phyloP scores from a whole-genome alignment of 1,284 basidiomycete species.

The Boletus mariae region DNA sequence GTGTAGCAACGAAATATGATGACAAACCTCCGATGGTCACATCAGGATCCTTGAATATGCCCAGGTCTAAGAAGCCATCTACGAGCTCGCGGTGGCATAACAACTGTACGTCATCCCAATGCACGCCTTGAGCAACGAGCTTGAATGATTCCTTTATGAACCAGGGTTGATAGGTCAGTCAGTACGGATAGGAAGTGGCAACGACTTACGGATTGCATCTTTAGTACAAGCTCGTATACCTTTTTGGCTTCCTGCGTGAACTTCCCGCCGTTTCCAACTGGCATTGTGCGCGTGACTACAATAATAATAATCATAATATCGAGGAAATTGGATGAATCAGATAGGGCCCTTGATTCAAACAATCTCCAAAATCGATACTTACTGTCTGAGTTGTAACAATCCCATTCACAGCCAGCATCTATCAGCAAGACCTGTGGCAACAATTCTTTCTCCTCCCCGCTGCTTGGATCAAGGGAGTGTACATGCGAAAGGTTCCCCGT shows the following conservation, averaged over 20 bases:
- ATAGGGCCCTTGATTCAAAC: background rate
- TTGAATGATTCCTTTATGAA: slow-evolving; percentile 59
- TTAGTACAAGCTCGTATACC: slow-evolving; percentile 82
- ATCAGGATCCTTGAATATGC: slow-evolving; percentile 69
- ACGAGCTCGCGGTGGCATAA: slow-evolving; percentile 78
- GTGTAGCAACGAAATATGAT: background rate
- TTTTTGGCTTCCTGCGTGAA: slow-evolving; percentile 76
- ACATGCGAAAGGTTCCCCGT: slow-evolving; percentile 39
- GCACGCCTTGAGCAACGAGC: slow-evolving; percentile 64
- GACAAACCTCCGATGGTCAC: slow-evolving; percentile 12
- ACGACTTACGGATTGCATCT: slow-evolving; percentile 71
- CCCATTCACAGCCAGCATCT: slow-evolving; percentile 90
- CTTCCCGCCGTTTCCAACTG: slow-evolving; percentile 84
- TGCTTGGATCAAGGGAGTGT: slow-evolving; percentile 29
- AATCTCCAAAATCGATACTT: slow-evolving; percentile 23
- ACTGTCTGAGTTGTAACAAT: slow-evolving; percentile 77
- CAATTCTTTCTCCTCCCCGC: slow-evolving; percentile 36
- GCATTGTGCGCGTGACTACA: slow-evolving; percentile 75
- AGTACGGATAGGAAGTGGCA: background rate
- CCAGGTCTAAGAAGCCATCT: slow-evolving; percentile 75
- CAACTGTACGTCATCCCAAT: slow-evolving; percentile 85
- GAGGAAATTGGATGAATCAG: background rate
- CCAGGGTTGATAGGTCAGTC: background rate
- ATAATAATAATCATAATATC: background rate
- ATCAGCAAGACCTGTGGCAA: slow-evolving; percentile 82